phyloP scores from a whole-genome alignment of 805 yeast genomes.

The Wickerhamiella galacta region DNA sequence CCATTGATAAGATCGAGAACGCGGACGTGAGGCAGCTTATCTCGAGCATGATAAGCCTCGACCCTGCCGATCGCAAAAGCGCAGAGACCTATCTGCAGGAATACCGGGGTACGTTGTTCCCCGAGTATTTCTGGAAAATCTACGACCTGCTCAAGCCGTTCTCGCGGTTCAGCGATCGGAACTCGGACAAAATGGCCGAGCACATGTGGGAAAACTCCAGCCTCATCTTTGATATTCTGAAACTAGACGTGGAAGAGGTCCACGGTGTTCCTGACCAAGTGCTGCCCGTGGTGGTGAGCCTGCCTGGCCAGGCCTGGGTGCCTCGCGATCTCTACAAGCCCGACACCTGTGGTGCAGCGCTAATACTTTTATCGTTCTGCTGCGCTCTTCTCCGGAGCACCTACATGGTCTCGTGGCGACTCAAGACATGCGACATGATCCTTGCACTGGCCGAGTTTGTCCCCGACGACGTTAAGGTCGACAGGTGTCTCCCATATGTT shows the following conservation, averaged over 20 bases:
- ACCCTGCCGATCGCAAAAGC: conserved; percentile 43
- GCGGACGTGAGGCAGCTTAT: conserved; percentile 37
- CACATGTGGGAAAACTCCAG: conserved; percentile 26
- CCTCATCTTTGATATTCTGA: conserved; percentile 5
- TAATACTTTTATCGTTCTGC: conserved; percentile 41
- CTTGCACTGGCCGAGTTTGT: conserved; percentile 59
- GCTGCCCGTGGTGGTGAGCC: conserved; percentile 10
- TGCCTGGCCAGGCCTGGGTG: conserved; percentile 2
- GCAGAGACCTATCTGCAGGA: conserved; percentile 37
- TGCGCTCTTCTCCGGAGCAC: conserved; percentile 47
- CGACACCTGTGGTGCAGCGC: conserved; percentile 3
- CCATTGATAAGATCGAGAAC: conserved; percentile 39
- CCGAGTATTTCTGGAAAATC: conserved; percentile 39
- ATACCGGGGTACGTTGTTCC: conserved; percentile 40
- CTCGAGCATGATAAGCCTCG: conserved; percentile 40
- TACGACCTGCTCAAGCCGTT: conserved; percentile 13
- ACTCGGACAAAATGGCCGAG: conserved; percentile 41
- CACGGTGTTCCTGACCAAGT: conserved; percentile 3
- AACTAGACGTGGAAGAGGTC: conserved; percentile 3
- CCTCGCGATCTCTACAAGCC: too few species aligned
- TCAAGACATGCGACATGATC: conserved; percentile 61
- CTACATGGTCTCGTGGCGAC: conserved; percentile 38
- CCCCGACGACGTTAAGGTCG: conserved; percentile 71
- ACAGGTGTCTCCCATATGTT: conserved; percentile 69
- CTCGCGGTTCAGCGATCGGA: conserved; percentile 18